Percentiles rank a stretch among this genome's conserved stretches.
Conservation (phyloP, 148 eudicot genomes). For the Cornus kousa region DNA sequence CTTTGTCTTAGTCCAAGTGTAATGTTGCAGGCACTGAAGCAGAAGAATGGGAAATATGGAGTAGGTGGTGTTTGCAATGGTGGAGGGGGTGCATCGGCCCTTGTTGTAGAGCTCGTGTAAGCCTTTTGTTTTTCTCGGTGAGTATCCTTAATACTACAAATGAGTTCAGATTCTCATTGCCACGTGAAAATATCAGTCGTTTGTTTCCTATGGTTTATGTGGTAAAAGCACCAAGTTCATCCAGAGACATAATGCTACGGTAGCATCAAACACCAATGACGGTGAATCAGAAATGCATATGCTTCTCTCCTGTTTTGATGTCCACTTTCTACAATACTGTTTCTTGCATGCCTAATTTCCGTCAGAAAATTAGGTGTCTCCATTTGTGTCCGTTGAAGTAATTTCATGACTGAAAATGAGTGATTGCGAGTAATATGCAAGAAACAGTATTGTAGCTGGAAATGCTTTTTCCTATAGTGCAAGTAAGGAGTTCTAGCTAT, state of each 20-base stretch:
- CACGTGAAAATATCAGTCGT: not conserved
- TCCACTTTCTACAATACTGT: no score
- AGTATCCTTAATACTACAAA: conserved; percentile 5
- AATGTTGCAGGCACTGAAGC: conserved; percentile 52
- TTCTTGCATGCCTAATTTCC: not conserved
- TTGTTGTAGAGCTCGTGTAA: conserved; percentile 78
- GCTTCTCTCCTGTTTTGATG: not conserved
- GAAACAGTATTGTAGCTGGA: not conserved
- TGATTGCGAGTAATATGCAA: not conserved
- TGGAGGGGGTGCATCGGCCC: conserved; percentile 88
- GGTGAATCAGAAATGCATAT: not conserved
- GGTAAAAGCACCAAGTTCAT: not conserved
- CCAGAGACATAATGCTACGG: not conserved
- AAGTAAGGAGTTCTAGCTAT: not conserved
- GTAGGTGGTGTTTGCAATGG: conserved; percentile 86
- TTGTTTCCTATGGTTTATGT: not conserved
- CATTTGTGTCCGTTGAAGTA: not conserved
- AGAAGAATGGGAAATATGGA: conserved; percentile 68
- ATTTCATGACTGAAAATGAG: not conserved
- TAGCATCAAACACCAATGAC: not conserved
- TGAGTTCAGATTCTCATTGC: not conserved
- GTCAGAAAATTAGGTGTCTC: not conserved
- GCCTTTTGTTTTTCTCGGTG: conserved; percentile 28
- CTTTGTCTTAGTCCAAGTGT: conserved; percentile 1
- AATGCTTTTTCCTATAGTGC: not conserved